Conservation (phyloP, 257 asterid genomes). For the Buddleja alternifolia region DNA sequence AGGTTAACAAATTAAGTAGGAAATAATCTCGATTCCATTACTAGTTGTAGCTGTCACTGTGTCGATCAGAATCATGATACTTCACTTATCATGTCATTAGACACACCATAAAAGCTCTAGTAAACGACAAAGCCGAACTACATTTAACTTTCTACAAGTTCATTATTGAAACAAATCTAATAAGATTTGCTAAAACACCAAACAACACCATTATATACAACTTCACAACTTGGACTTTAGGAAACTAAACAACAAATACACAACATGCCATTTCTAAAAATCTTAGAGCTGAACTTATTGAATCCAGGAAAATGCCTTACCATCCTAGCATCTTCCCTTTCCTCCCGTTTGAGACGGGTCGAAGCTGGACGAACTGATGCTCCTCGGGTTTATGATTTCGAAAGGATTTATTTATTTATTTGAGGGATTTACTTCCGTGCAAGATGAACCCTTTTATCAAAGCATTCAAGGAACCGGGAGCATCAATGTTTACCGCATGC, state of each 20-base stretch:
- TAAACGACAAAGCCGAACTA: too few relatives aligned
- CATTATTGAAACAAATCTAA: neutral
- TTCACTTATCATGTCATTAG: too few relatives aligned
- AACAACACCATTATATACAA: constrained; percentile 18
- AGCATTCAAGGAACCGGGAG: constrained; percentile 50
- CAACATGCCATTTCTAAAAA: constrained; percentile 4
- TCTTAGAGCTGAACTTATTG: too few relatives aligned
- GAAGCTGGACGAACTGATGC: neutral
- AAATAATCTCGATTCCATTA: too few relatives aligned
- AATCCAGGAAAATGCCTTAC: too few relatives aligned
- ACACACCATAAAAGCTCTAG: too few relatives aligned
- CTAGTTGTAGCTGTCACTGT: too few relatives aligned
- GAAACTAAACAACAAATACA: neutral
- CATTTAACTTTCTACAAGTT: neutral
- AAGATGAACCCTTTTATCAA: constrained; percentile 51
- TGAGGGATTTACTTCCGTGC: neutral
- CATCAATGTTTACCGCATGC: constrained; percentile 67
- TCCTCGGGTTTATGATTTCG: neutral
- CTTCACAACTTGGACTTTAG: constrained; percentile 18
- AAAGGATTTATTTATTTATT: too few relatives aligned
- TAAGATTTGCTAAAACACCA: neutral
- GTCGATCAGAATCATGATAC: too few relatives aligned
- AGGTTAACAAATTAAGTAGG: too few relatives aligned
- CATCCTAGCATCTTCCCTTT: too few relatives aligned
- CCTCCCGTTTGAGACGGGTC: too few relatives aligned